A percentile compares a stretch with the other conserved stretches of the same genome.
phyloP scores from a whole-genome alignment of 345 rosid species.

The Odontarrhena argentea region DNA sequence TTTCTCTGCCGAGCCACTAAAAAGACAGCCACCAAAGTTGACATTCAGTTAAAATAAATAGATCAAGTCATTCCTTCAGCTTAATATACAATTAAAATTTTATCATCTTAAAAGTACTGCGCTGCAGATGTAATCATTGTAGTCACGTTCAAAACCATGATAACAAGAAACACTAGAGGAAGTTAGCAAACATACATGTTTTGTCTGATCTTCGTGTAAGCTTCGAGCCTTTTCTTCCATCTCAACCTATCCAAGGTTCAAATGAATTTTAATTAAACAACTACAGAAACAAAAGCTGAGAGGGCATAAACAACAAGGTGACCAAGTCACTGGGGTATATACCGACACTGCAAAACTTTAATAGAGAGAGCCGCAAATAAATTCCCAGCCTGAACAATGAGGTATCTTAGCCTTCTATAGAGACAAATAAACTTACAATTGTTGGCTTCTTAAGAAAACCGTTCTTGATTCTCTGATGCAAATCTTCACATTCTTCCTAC shows the following conservation, averaged over 20 bases:
- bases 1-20: conserved; percentile 76
- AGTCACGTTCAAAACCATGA: neutral
- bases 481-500: conserved; percentile 88
- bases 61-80: conserved; percentile 1
- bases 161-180: conserved; percentile 3
- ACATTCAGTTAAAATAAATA: conserved; percentile 25
- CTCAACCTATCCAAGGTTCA: conserved; percentile 58
- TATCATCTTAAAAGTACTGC: conserved; percentile 14
- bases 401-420: conserved; percentile 2
- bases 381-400: conserved; percentile 9
- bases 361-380: conserved; percentile 19
- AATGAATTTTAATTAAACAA: conserved; percentile 17
- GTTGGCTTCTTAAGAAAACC: conserved; percentile 64
- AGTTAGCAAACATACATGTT: conserved; percentile 61
- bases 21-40: conserved; percentile 26
- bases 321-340: conserved; percentile 5
- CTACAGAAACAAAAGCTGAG: conserved; percentile 24
- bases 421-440: conserved; percentile 54
- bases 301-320: conserved; percentile 17
- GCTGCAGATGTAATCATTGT: neutral
- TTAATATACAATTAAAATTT: conserved; percentile 17
- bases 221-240: conserved; percentile 61
- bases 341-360: conserved; percentile 7
- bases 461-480: conserved; percentile 54
- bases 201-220: conserved; percentile 74